Conservation (phyloP, 768 basidiomycete species). For the Naematelia encephala region DNA sequence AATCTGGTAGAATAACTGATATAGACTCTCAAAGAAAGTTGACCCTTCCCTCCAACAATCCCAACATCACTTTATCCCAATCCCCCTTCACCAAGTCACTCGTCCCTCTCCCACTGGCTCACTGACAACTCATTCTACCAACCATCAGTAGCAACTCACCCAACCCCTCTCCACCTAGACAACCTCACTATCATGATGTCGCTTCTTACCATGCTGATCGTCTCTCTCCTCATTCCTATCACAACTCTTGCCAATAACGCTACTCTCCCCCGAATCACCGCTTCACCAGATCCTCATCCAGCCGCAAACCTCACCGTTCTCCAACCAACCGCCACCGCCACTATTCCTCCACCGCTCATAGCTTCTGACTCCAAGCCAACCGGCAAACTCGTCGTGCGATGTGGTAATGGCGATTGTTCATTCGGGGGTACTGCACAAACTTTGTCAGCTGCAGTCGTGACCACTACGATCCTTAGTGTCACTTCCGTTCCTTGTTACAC, state of each 20-base stretch:
- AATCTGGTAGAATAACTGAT: too few species aligned
- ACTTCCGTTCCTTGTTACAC: slow-evolving; percentile 40
- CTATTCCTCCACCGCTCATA: not conserved
- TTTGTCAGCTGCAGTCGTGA: slow-evolving; percentile 30
- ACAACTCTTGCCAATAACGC: not conserved
- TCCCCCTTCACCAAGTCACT: not conserved
- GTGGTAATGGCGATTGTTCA: slow-evolving; percentile 19
- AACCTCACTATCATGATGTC: not conserved
- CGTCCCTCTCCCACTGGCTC: too few species aligned
- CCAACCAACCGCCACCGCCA: not conserved
- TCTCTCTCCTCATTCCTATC: not conserved
- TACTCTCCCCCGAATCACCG: not conserved
- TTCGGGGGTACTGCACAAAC: slow-evolving; percentile 18
- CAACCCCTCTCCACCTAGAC: too few species aligned
- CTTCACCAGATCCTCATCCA: not conserved
- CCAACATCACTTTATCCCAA: not conserved
- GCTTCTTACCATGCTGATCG: not conserved
- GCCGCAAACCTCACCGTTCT: not conserved
- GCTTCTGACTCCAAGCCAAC: not conserved
- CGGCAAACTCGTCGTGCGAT: slow-evolving; percentile 8
- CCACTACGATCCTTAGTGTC: slow-evolving; percentile 31
- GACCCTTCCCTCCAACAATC: not conserved
- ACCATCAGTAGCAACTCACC: too few species aligned
- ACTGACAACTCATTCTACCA: too few species aligned
- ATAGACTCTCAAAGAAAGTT: not conserved